Percentiles rank a stretch among this genome's conserved stretches.
Evolutionary conservation across 2,329 filamentous ascomycete genomes (phyloP).

Genomic region (Teratosphaeria gauchensis): DNA sequence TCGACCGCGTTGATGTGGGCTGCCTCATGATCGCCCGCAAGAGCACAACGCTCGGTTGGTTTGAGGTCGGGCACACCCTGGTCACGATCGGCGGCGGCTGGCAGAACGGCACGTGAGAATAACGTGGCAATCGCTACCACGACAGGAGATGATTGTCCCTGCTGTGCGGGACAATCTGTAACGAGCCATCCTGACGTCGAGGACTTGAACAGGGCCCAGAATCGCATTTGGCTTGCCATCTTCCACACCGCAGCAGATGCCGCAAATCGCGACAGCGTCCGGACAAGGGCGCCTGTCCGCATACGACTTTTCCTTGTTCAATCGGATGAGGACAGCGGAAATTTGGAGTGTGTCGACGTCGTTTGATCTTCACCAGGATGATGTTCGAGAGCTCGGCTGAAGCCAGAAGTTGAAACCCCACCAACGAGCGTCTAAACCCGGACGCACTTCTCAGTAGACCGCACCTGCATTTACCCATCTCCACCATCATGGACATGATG

Average conservation of each 20-base stretch:
- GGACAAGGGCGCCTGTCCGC: neutral
- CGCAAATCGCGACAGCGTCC: neutral
- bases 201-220: neutral
- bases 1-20: neutral
- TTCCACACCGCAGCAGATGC: neutral
- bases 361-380: conserved; percentile 3
- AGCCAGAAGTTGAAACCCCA: neutral
- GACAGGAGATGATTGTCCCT: neutral
- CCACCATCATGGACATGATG: neutral
- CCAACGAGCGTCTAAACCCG: neutral
- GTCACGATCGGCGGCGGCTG: neutral
- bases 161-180: neutral
- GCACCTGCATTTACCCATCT: neutral
- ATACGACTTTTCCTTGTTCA: neutral
- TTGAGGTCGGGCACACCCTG: neutral
- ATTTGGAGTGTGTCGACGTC: conserved; percentile 1
- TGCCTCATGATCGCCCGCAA: conserved; percentile 2
- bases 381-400: neutral
- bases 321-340: neutral
- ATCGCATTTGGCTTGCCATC: neutral
- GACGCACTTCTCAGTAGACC: neutral
- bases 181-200: neutral
- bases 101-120: conserved; percentile 1
- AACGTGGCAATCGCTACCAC: conserved; percentile 3
- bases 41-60: neutral